phyloP scores from a whole-genome alignment of 306 rosid genomes.

The Lotus japonicus region DNA sequence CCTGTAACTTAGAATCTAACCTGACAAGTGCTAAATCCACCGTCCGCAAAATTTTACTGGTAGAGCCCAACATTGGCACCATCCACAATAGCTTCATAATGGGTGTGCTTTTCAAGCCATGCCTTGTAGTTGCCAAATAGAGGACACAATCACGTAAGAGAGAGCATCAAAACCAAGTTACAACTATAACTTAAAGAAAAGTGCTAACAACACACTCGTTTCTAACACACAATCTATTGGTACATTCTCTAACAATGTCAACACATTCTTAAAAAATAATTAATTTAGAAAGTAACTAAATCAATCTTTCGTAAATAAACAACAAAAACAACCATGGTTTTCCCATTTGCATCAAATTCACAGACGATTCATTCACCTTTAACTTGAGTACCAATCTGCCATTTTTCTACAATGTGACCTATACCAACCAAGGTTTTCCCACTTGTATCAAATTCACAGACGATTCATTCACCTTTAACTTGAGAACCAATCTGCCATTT shows the following conservation, averaged over 20 bases:
- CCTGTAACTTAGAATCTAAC: constrained; percentile 35
- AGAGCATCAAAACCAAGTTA: constrained; percentile 9
- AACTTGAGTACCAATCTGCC: no score
- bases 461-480: no score
- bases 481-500: no score
- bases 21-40: constrained; percentile 79
- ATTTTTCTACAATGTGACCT: no score
- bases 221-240: not conserved
- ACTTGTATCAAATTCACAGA: no score
- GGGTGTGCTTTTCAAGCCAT: constrained; percentile 59
- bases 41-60: constrained; percentile 93
- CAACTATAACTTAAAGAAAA: not conserved
- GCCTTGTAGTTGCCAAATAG: constrained; percentile 28
- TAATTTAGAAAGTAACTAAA: not conserved
- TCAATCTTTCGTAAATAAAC: no score
- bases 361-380: no score
- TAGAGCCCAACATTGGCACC: constrained; percentile 90
- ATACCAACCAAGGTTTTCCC: no score
- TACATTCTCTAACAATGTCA: not conserved
- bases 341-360: no score
- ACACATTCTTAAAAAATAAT: not conserved
- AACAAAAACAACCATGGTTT: no score
- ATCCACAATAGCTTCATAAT: constrained; percentile 70
- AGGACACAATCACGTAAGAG: not conserved
- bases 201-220: not conserved